These are phyloP conservation scores for Diplodia seriata DNA, from an alignment of 2,329 filamentous ascomycete species.

Conservation along the genomic window DNA sequence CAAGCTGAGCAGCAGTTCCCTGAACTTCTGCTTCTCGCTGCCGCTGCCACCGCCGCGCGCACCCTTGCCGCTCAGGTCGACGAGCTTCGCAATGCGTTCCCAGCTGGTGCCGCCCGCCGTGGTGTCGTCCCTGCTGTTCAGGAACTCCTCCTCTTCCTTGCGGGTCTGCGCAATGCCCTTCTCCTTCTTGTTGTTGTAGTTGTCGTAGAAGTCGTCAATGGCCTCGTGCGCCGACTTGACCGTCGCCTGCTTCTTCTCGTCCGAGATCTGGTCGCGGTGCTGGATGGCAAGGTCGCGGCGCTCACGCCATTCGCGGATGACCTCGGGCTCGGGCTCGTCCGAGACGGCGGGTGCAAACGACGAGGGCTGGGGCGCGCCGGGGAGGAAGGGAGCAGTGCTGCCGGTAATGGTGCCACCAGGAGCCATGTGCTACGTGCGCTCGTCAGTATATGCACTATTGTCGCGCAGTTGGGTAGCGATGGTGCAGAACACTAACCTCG, in stretches of 20 bases:
- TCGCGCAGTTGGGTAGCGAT: neutral
- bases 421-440: slow-evolving; percentile 66
- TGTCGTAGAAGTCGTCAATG: slow-evolving; percentile 99
- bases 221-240: slow-evolving; percentile 89
- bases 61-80: slow-evolving; percentile 96
- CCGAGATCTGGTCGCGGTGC: slow-evolving; percentile 84
- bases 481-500: slow-evolving; percentile 59
- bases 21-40: slow-evolving; percentile 94
- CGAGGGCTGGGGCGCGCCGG: slow-evolving; percentile 45
- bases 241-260: slow-evolving; percentile 81
- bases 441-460: neutral
- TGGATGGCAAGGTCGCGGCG: slow-evolving; percentile 81
- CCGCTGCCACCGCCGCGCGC: slow-evolving; percentile 83
- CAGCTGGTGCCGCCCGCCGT: slow-evolving; percentile 95
- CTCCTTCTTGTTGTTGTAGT: slow-evolving; percentile 98
- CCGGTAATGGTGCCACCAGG: slow-evolving; percentile 83
- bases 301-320: slow-evolving; percentile 89
- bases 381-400: slow-evolving; percentile 63
- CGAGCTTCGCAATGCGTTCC: slow-evolving; percentile 96
- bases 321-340: slow-evolving; percentile 85
- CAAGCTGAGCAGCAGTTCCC: slow-evolving; percentile 84
- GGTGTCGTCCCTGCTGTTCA: slow-evolving; percentile 87
- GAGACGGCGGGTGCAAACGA: slow-evolving; percentile 58
- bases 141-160: slow-evolving; percentile 91
- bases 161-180: slow-evolving; percentile 88